Conservation (phyloP, 2,329 filamentous ascomycete genomes). For the Gremmenia infestans region DNA sequence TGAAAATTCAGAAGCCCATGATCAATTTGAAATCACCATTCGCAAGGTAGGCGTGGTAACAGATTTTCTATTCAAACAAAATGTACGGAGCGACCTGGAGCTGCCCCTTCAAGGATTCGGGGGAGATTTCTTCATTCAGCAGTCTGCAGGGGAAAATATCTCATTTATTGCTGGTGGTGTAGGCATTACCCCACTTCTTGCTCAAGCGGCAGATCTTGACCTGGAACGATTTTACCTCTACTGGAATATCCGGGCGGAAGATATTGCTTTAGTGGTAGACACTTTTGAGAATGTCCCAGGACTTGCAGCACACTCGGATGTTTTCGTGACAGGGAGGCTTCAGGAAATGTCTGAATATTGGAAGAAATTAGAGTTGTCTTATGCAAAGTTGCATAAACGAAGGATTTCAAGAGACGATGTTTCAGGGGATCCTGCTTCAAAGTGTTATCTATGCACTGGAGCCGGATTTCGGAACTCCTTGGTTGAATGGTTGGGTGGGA, state of each 20-base stretch:
- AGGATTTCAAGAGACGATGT: conserved; percentile 46
- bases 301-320: conserved; percentile 45
- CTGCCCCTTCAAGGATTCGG: conserved; percentile 69
- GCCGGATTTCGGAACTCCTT: conserved; percentile 44
- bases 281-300: conserved; percentile 47
- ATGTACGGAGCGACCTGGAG: conserved; percentile 49
- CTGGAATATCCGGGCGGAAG: conserved; percentile 61
- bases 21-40: conserved; percentile 64
- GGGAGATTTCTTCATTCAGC: conserved; percentile 51
- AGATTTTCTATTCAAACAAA: conserved; percentile 55
- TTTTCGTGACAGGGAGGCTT: conserved; percentile 59
- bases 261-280: conserved; percentile 59
- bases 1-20: conserved; percentile 18
- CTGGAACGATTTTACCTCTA: conserved; percentile 49
- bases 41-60: conserved; percentile 67
- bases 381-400: conserved; percentile 36
- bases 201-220: conserved; percentile 54
- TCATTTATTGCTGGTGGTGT: conserved; percentile 74
- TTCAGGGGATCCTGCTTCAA: conserved; percentile 29
- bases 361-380: conserved; percentile 26
- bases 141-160: conserved; percentile 26
- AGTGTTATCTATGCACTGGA: conserved; percentile 58
- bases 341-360: conserved; percentile 25
- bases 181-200: conserved; percentile 77
- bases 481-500: conserved; percentile 42